phyloP scores from a whole-genome alignment of 2,329 filamentous ascomycete genomes.

The Talaromyces sp. region DNA sequence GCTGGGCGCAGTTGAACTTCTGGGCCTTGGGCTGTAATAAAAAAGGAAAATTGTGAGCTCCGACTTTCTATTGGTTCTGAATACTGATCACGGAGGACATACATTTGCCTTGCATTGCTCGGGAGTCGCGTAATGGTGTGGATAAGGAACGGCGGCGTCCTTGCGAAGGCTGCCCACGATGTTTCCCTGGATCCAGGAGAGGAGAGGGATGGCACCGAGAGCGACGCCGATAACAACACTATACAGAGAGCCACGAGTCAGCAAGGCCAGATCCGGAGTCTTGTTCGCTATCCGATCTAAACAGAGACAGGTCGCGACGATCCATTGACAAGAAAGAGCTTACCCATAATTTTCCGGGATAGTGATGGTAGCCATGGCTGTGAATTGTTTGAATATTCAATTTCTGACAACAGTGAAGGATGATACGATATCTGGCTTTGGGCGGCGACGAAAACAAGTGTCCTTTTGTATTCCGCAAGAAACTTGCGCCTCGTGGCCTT shows the following conservation, averaged over 20 bases:
- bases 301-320: background rate
- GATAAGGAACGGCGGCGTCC: conserved; percentile 52
- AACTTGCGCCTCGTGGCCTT: background rate
- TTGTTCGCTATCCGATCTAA: background rate
- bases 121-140: conserved; percentile 54
- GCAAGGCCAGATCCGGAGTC: background rate
- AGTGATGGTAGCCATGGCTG: conserved; percentile 37
- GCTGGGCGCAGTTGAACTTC: conserved; percentile 51
- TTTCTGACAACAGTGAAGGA: background rate
- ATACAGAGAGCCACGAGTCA: background rate
- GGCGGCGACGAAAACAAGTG: background rate
- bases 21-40: conserved; percentile 35
- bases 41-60: background rate
- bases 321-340: conserved; percentile 10
- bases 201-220: conserved; percentile 50
- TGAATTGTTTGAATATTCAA: background rate
- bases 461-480: background rate
- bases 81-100: conserved; percentile 14
- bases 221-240: conserved; percentile 55
- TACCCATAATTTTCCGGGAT: conserved; percentile 49
- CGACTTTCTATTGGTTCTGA: background rate
- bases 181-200: conserved; percentile 48
- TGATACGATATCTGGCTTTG: background rate
- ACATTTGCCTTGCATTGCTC: conserved; percentile 49
- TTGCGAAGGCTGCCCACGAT: conserved; percentile 47